A percentile compares a stretch with the other conserved stretches of the same genome.
Evolutionary conservation across 176 grass and related monocot species (phyloP).

Genomic region (Carex scoparia): DNA sequence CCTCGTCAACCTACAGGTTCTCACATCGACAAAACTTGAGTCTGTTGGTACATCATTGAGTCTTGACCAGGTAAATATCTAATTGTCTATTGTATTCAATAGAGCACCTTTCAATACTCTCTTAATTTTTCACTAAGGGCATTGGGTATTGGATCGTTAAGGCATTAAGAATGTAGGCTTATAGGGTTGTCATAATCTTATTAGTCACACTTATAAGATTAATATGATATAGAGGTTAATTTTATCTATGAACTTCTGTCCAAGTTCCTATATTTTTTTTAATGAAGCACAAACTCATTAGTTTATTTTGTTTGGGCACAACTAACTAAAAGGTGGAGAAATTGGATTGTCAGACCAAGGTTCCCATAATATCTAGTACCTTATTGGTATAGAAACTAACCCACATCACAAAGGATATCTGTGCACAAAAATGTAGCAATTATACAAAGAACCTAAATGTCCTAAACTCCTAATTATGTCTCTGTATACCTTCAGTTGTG

Average conservation of each 20-base stretch:
- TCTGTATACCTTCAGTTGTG: background rate
- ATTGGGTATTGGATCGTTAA: background rate
- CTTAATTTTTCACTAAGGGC: background rate
- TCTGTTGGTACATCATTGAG: background rate
- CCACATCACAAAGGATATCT: background rate
- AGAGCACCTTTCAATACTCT: background rate
- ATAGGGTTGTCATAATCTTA: background rate
- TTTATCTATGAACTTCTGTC: background rate
- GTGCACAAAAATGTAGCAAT: background rate
- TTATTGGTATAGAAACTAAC: background rate
- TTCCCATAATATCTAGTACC: background rate
- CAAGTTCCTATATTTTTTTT: background rate
- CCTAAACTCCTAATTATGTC: no score
- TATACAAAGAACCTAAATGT: no score
- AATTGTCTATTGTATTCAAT: background rate
- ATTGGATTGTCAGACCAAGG: no score
- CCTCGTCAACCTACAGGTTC: constrained; percentile 11
- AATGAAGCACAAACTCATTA: background rate
- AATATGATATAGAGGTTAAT: background rate
- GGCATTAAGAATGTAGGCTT: background rate
- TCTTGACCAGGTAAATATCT: background rate
- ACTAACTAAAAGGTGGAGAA: no score
- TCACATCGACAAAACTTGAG: background rate
- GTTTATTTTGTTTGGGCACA: background rate
- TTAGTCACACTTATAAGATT: background rate